Conservation (phyloP, 116 monocot species). For the Zostera marina region DNA sequence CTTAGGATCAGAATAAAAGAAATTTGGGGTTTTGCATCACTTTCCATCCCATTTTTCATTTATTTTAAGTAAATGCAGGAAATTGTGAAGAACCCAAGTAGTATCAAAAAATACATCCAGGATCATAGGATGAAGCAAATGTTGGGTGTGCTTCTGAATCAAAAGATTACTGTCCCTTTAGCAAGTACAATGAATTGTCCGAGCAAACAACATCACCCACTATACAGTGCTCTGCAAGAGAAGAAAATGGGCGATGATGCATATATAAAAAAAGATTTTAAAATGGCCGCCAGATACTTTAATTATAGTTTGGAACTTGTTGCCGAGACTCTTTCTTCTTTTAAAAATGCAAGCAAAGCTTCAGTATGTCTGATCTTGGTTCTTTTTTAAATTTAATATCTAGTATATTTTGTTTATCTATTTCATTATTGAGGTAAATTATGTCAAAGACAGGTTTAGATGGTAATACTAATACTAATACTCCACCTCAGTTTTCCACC, state of each 20-base stretch:
- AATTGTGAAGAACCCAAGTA: constrained; percentile 59
- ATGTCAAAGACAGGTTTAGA: background rate
- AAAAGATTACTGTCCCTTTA: constrained; percentile 26
- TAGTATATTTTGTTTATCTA: background rate
- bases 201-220: constrained; percentile 47
- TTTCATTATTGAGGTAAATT: constrained; percentile 3
- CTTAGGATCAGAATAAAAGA: too few relatives aligned
- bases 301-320: constrained; percentile 48
- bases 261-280: constrained; percentile 89
- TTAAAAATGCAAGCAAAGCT: background rate
- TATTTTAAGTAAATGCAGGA: constrained; percentile 18
- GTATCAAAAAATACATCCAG: constrained; percentile 38
- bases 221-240: constrained; percentile 61
- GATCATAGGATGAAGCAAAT: constrained; percentile 85
- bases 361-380: background rate
- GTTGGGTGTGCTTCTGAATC: constrained; percentile 57
- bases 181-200: constrained; percentile 14
- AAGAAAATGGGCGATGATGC: constrained; percentile 86
- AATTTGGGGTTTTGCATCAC: too few relatives aligned
- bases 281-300: constrained; percentile 64
- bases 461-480: background rate
- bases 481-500: background rate
- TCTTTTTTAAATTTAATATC: background rate
- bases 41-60: background rate
- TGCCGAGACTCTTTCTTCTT: background rate